Evolutionary conservation across 371 early-diverging fungal species (phyloP), one percentile per base, ranked within the genome.

Genomic region (Entomophthora muscae): DNA sequence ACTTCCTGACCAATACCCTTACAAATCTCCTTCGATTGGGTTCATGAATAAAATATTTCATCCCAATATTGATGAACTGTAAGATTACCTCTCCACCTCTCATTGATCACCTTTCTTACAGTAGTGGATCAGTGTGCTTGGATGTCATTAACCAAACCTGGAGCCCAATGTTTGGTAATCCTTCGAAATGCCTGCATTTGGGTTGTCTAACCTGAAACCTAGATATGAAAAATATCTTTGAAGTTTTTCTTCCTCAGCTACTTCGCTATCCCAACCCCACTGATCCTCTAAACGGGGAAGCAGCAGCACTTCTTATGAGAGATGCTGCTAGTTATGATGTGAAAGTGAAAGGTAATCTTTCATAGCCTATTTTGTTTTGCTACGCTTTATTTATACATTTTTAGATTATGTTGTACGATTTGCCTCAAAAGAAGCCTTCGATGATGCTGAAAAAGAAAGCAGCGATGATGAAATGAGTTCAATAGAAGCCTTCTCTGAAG

Each of bases 141-240:
- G 99, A 99, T 76, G 98, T 99, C 42, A 94, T 99, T 70, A 99
- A 98, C 77, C 98, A 99, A 76, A 95, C 97, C 3, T 99, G 99
- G 99, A 91, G 92, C 64, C 99, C 99, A 60, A 95, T 98, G 96
- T 98, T 93, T 77, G 98, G 93, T 91, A 80, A 65, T 65, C 2
- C 13, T 2, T 31, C 42, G 21, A 29, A n/a, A 28, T 3, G 42
- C 12, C 28, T 42, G 29, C 30, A 29, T 10, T 53, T 31, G 1
- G 2, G 2, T 61, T 24, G 13, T 51, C 22, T 31, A 29, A 23
- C 23, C 51, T 32, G 31, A 22, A 30, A 68, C 61, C 60, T 75
- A 83, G 92, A 95, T 66, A 87, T 98, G 89, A 83, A 93, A 71
- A 99, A 98, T 74, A 95, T 98, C 65, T 95, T 98, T 71, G 98